These are phyloP conservation scores for Suhomyces canberraensis DNA, from an alignment of 805 yeast species.

Conservation along the genomic window DNA sequence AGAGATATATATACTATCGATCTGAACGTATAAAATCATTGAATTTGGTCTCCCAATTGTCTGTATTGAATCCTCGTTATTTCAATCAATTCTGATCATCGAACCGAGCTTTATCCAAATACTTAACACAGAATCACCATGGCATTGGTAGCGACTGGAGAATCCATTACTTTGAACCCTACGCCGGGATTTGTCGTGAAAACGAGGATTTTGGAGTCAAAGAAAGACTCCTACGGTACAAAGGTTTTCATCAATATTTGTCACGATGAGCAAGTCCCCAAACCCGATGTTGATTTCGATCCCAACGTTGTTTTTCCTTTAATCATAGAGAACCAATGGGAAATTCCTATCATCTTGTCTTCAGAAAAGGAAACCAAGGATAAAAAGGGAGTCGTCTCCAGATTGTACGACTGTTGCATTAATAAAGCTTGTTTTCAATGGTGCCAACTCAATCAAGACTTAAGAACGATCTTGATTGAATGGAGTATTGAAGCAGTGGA, in stretches of 20 bases:
- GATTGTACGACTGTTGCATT: conserved; percentile 78
- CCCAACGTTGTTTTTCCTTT: conserved; percentile 58
- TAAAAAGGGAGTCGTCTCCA: conserved; percentile 63
- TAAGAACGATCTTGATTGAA: conserved; percentile 66
- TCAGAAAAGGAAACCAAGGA: conserved; percentile 55
- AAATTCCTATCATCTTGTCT: conserved; percentile 75
- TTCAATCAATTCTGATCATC: no score
- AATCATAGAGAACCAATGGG: conserved; percentile 75
- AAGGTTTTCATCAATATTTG: conserved; percentile 82
- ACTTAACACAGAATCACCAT: no score
- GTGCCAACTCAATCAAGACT: conserved; percentile 55
- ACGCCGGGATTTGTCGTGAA: conserved; percentile 73
- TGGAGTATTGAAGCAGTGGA: conserved; percentile 85
- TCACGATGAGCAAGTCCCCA: conserved; percentile 60
- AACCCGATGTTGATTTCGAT: conserved; percentile 52
- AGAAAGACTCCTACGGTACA: conserved; percentile 29
- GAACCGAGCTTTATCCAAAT: no score
- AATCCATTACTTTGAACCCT: conserved; percentile 41
- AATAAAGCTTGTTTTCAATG: conserved; percentile 61
- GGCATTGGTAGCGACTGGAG: conserved; percentile 11
- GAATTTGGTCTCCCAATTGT: no score
- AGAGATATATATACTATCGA: no score
- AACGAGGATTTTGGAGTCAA: conserved; percentile 45
- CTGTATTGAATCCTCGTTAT: no score
- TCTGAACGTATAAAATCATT: no score